phyloP scores from a whole-genome alignment of 1,139 yeast genomes.

The Yamadazyma sp. region DNA sequence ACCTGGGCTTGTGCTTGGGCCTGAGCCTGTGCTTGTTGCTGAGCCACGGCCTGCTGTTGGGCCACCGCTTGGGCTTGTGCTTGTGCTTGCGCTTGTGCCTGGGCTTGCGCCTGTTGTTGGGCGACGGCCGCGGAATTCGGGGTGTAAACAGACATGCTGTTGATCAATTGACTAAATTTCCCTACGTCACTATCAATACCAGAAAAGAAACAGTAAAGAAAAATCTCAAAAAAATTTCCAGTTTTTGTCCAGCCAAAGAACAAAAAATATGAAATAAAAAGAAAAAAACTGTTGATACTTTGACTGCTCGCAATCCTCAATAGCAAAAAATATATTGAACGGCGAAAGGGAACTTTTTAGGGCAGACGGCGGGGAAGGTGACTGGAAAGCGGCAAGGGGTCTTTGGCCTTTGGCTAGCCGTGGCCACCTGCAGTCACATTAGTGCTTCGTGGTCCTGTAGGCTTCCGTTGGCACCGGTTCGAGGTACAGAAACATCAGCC shows the following conservation, averaged over 20 bases:
- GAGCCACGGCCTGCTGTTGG: constrained; percentile 24
- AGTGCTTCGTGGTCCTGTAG: too few species aligned
- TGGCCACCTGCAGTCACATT: too few species aligned
- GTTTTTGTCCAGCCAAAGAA: constrained; percentile 3
- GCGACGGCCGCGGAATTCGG: constrained; percentile 33
- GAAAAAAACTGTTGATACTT: constrained; percentile 6
- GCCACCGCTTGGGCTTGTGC: constrained; percentile 22
- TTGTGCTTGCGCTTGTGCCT: constrained; percentile 17
- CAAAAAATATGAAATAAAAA: not conserved
- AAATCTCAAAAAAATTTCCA: constrained; percentile 6
- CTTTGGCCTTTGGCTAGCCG: too few species aligned
- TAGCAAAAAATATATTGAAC: constrained; percentile 1
- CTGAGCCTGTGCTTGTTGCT: constrained; percentile 16
- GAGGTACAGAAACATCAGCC: too few species aligned
- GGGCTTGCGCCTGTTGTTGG: constrained; percentile 20
- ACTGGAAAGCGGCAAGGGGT: too few species aligned
- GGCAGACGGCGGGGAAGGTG: too few species aligned
- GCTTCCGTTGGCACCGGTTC: too few species aligned
- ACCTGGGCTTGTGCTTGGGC: constrained; percentile 18
- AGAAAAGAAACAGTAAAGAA: constrained; percentile 2
- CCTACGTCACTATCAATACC: constrained; percentile 1
- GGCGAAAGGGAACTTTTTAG: too few species aligned
- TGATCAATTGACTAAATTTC: not conserved
- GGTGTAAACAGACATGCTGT: constrained; percentile 36
- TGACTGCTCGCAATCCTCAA: constrained; percentile 1